Evolutionary conservation across 306 rosid genomes (phyloP).

Genomic region (Acacia confusa): DNA sequence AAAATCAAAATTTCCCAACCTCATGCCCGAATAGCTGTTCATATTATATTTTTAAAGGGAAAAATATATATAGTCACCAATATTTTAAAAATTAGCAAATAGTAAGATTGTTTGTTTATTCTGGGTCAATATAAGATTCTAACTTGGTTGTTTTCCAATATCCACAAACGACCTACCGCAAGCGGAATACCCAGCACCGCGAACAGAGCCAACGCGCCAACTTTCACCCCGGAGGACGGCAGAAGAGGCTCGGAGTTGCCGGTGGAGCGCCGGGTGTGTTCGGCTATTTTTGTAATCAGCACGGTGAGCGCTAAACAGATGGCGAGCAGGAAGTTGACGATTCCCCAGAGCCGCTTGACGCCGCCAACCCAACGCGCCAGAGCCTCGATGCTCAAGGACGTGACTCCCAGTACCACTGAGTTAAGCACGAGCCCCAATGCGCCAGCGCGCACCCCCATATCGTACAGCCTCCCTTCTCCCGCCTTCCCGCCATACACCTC

Average conservation of each 20-base stretch:
- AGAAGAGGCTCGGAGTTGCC: neutral
- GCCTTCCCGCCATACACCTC: slow-evolving; percentile 77
- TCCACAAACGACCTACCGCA: slow-evolving; percentile 47
- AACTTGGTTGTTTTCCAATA: neutral
- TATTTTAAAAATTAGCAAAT: neutral
- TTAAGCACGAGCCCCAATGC: slow-evolving; percentile 63
- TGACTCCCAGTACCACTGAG: slow-evolving; percentile 55
- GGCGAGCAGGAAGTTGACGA: slow-evolving; percentile 61
- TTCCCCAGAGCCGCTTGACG: slow-evolving; percentile 62
- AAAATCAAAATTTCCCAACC: too few species aligned
- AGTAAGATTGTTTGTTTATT: too few species aligned
- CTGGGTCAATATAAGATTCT: neutral
- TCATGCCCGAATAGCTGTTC: neutral
- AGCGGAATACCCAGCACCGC: slow-evolving; percentile 62
- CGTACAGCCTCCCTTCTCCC: slow-evolving; percentile 29
- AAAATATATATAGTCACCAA: neutral
- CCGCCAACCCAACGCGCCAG: slow-evolving; percentile 59
- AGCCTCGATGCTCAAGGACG: slow-evolving; percentile 51
- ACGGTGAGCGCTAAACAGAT: slow-evolving; percentile 43
- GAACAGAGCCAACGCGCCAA: slow-evolving; percentile 55
- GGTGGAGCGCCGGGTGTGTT: slow-evolving; percentile 22
- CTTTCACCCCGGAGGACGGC: slow-evolving; percentile 36
- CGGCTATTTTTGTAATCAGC: slow-evolving; percentile 55
- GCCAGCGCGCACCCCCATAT: slow-evolving; percentile 53
- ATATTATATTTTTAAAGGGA: neutral